Evolutionary conservation across 2,329 filamentous ascomycete genomes (phyloP).

Genomic region (Diaporthe longicolla): DNA sequence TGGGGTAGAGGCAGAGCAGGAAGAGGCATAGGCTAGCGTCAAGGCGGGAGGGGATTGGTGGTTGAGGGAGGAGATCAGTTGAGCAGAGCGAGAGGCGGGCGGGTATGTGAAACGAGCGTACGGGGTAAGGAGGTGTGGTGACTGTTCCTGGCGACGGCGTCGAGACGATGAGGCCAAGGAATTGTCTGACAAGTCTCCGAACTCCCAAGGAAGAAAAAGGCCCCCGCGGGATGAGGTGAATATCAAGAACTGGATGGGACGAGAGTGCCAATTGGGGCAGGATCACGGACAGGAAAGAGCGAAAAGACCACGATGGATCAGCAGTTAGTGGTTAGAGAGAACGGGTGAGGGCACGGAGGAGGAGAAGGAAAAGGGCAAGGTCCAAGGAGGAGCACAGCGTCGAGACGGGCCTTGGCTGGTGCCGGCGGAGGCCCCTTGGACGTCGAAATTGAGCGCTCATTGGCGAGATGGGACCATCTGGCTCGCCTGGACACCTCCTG

Average conservation of each 20-base stretch:
- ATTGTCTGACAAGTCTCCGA: slow-evolving; percentile 38
- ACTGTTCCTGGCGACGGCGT: slow-evolving; percentile 43
- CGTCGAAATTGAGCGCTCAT: slow-evolving; percentile 43
- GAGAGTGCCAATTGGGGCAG: slow-evolving; percentile 35
- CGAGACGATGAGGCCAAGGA: slow-evolving; percentile 38
- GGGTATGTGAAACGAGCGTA: slow-evolving; percentile 49
- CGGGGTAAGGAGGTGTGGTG: slow-evolving; percentile 44
- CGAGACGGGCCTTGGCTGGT: slow-evolving; percentile 33
- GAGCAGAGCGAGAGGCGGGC: slow-evolving; percentile 42
- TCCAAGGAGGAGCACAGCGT: slow-evolving; percentile 33
- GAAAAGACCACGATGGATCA: slow-evolving; percentile 42
- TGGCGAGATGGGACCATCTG: slow-evolving; percentile 43
- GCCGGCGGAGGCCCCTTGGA: slow-evolving; percentile 41
- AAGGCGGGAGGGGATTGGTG: slow-evolving; percentile 41
- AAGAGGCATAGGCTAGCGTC: slow-evolving; percentile 42
- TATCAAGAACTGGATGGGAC: slow-evolving; percentile 38
- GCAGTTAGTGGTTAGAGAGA: slow-evolving; percentile 34
- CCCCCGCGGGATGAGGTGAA: slow-evolving; percentile 13
- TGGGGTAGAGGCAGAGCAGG: slow-evolving; percentile 42
- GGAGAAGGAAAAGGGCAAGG: slow-evolving; percentile 37
- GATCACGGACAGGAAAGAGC: slow-evolving; percentile 41
- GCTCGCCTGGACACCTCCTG: slow-evolving; percentile 37
- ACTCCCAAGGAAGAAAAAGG: slow-evolving; percentile 37
- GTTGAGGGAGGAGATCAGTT: slow-evolving; percentile 39
- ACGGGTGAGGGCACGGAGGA: slow-evolving; percentile 37